Evolutionary conservation across 2,329 filamentous ascomycete genomes (phyloP), one percentile per base, ranked within the genome.

Genomic region (Waltergamsia citrina): DNA sequence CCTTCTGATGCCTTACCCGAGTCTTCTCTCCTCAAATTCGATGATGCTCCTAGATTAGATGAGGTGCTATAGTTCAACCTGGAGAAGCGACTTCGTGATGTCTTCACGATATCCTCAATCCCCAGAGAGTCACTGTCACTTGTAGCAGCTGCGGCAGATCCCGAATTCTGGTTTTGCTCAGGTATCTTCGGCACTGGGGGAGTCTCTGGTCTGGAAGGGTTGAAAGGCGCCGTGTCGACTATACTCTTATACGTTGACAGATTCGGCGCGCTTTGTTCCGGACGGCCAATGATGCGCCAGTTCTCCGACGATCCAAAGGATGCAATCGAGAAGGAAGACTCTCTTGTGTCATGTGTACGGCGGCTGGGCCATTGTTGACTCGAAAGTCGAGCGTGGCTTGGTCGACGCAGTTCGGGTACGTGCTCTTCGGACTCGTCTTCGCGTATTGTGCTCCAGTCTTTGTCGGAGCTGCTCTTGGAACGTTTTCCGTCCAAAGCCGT

Each of bases 261-360:
- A 17, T 48, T 56, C 8, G 50, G 46, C 6, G 50, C 50, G 18
- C 46, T 41, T 7, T 42, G 50, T 15, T 37, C 41, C 15, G 31
- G 18, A 18, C 26, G 7, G 17, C 40, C 40, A n/a, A 54, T 44
- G 7, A 41, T 34, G 11, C 37, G 28, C 57, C 57, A 61, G 35
- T 61, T 60, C 40, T 60, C 57, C 4, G 45, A 36, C 3, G 57
- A 57, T 6, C 46, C 52, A 38, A 60, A 59, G 1, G 57, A 60
- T 0, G 47, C 35, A 4, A 54, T 52, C 5, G 44, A 51, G 5
- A 38, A 36, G 30, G 51, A 31, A 1, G 36, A 35, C 2, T 35
- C 28, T 10, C 23, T 27, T 8, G 19, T 23, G 8, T 32, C 39
- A 40, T 7, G 38, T 38, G 12, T 35, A 41, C 4, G 43, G 42